Evolutionary conservation across 2,329 filamentous ascomycete species (phyloP), one percentile per base, ranked within the genome.

Genomic region (Talaromyces islandicus): DNA sequence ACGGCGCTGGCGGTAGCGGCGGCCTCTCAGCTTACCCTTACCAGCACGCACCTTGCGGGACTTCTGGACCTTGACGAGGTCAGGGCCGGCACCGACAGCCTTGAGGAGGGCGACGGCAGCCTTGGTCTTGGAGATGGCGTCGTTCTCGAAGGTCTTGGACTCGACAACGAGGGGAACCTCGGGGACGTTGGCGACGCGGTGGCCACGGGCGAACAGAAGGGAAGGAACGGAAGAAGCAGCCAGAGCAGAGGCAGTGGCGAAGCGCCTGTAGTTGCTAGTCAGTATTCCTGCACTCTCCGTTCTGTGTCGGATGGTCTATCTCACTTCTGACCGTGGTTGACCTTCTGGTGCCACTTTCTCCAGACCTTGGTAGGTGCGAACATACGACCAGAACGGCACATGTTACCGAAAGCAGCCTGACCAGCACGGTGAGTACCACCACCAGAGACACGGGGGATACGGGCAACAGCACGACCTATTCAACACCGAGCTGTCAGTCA

Each of bases 261-360:
- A 99, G 75, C 94, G 94, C 86, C 89, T 68, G 19, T 52, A 38
- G 4, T 19, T 24, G 7, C 3, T 46, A 46, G 43, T 46, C 21
- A 46, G 7, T 24, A 11, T 24, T 19, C 11, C 11, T 11, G 24
- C 9, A 32, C 50, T 17, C 12, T 54, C 54, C 38, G 51, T 57
- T 21, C 43, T 46, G 43, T n/a, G 24, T 21, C 24, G 19, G 43
- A 7, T 11, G 43, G 43, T 24, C 43, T 43, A 24, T 62, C 86
- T 81, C 78, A 92, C 91, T 94, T 96, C 88, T 99, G 94, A 81
- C 90, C 90, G 81, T 95, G 87, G 87, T 96, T 96, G 88, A 99
- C 87, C 92, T 97, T 97, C 86, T 97, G 87, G 87, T 99, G 94
- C 95, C 94, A 99, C 86, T 96, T 97, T 81, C 94, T 88, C 95